Base-by-base conservation (phyloP, 2,329 filamentous ascomycete genomes). In the Xylariomycetidae sp. region DNA sequence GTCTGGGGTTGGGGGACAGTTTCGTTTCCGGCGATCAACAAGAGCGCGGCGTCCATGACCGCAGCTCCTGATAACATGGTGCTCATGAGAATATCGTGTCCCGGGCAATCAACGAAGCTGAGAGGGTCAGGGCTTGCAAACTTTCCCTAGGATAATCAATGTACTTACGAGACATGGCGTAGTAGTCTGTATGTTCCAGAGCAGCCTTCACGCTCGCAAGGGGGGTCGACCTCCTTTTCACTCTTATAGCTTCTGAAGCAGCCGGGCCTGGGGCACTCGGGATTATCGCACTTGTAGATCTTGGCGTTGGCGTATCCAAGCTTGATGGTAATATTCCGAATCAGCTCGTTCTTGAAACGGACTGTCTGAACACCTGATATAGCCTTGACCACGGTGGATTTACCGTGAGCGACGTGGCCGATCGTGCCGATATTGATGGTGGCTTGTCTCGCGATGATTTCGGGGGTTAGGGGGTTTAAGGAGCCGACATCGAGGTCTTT, bases 31-130 rank as follows among this genome's bases (percentile, higher is more conserved):
- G 92, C 92, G 60, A 98, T 96, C 34, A 98, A 76, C 36, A 98
- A 80, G 40, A 98, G 78, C 13, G 92, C 92, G 46, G 92, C 92
- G 67, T 98, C 92, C 92, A 98, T 98, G 77, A 98, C 92, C 46
- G 92, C 92, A 53, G 92, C 92, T 58, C 92, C 92, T 58, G 92
- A 98, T 74, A 98, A 82, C 92, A 98, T 98, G 54, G 92, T 98
- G 69, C 90, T 97, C 92, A 98, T 98, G 63, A 98, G 89, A 88
- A 98, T 98, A 70, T 98, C 92, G 86, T 98, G 92, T 66, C 92
- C 92, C 37, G 92, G 92, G 74, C 92, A 97, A 66, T 97, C 92
- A 50, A 97, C 92, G 62, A 97, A 98, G 12, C 87, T 90, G 48
- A 33, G 51, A 42, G 20, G 18, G 19, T 40, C 23, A 45, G 33